phyloP scores from a whole-genome alignment of 768 basidiomycete species.

The Lactarius tabidus region DNA sequence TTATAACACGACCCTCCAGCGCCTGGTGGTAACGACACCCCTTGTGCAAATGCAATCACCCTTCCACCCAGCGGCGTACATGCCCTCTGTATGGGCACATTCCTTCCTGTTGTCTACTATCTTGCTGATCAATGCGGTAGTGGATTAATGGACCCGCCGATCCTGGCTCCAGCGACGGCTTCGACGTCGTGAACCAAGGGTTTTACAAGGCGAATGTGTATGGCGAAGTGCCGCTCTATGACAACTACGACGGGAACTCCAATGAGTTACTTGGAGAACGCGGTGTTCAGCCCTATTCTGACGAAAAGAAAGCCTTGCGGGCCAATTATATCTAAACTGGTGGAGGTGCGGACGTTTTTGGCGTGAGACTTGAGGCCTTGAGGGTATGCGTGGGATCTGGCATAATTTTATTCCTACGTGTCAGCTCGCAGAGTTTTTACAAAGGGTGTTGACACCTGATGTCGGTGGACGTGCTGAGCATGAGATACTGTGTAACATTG shows the following conservation, averaged over 20 bases:
- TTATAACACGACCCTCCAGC: constrained; percentile 29
- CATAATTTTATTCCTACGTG: too few species aligned
- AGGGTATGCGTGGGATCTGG: not conserved
- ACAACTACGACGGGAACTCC: constrained; percentile 33
- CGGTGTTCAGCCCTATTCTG: constrained; percentile 26
- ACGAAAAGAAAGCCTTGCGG: constrained; percentile 32
- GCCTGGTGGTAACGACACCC: constrained; percentile 40
- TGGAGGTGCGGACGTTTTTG: not conserved
- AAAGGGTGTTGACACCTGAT: not conserved
- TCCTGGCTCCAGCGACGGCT: constrained; percentile 12
- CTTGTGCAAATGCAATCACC: constrained; percentile 30
- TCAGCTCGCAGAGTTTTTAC: not conserved
- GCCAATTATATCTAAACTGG: constrained; percentile 26
- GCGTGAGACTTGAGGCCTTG: not conserved
- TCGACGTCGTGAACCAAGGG: constrained; percentile 13
- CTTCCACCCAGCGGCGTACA: constrained; percentile 41
- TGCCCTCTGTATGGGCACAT: constrained; percentile 40
- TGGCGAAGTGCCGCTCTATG: constrained; percentile 42
- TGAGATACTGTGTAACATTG: not conserved
- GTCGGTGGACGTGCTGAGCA: not conserved
- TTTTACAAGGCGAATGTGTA: constrained; percentile 32
- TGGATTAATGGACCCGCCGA: constrained; percentile 41
- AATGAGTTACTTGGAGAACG: constrained; percentile 17
- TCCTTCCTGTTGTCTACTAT: not conserved
- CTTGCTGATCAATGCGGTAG: constrained; percentile 26